Conservation (phyloP, 495 filamentous ascomycete species). For the Penicilliopsis zonata region DNA sequence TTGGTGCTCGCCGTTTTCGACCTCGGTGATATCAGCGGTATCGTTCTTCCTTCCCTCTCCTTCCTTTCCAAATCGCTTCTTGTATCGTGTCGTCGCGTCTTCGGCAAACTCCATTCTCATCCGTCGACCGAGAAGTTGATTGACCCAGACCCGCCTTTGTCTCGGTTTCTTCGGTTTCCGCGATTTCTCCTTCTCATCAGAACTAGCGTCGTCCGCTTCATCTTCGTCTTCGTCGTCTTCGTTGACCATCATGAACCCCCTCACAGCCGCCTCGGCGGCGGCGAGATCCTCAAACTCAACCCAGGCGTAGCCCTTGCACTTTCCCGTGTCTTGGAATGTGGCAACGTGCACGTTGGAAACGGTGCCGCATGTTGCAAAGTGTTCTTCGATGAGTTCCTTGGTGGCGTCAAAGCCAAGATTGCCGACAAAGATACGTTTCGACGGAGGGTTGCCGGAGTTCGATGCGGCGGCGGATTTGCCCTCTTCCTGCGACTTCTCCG, state of each 20-base stretch:
- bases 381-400: slow-evolving; percentile 65
- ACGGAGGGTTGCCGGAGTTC: slow-evolving; percentile 45
- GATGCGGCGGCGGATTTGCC: slow-evolving; percentile 16
- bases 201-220: slow-evolving; percentile 31
- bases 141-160: slow-evolving; percentile 68
- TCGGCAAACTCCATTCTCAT: slow-evolving; percentile 90
- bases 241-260: slow-evolving; percentile 58
- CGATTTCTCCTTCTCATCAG: slow-evolving; percentile 14
- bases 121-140: slow-evolving; percentile 61
- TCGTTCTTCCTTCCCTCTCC: slow-evolving; percentile 24
- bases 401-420: slow-evolving; percentile 79
- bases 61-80: slow-evolving; percentile 82
- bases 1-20: slow-evolving; percentile 9
- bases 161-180: slow-evolving; percentile 42
- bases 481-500: slow-evolving; percentile 41
- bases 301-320: slow-evolving; percentile 97
- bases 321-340: slow-evolving; percentile 92
- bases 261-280: slow-evolving; percentile 65
- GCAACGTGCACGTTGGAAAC: slow-evolving; percentile 73
- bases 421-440: slow-evolving; percentile 77
- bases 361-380: slow-evolving; percentile 73
- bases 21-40: slow-evolving; percentile 13
- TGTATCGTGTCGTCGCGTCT: slow-evolving; percentile 73
- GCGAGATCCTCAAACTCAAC: slow-evolving; percentile 74
- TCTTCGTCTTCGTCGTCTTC: slow-evolving; percentile 52